Evolutionary conservation across 305 asterid species (phyloP).

Genomic region (Ajuga reptans): DNA sequence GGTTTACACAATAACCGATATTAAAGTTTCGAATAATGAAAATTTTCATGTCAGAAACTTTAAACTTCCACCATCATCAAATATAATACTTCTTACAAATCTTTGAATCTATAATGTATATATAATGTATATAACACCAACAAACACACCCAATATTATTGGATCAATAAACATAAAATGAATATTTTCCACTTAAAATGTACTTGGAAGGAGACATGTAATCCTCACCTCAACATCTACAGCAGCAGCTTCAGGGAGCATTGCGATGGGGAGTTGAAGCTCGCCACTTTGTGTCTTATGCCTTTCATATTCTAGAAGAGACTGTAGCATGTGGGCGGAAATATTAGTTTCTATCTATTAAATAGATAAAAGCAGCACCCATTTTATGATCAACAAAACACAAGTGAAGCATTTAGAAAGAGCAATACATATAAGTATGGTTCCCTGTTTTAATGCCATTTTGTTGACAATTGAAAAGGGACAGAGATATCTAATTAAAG

Average conservation of each 20-base stretch:
- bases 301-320: slow-evolving; percentile 83
- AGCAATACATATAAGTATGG: neutral
- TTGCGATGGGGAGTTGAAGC: slow-evolving; percentile 56
- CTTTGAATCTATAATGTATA: neutral
- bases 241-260: slow-evolving; percentile 61
- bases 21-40: neutral
- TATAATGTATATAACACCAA: neutral
- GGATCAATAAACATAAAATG: neutral
- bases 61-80: slow-evolving; percentile 6
- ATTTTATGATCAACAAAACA: neutral
- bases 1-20: slow-evolving; percentile 7
- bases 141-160: neutral
- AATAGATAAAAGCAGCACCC: neutral
- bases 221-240: slow-evolving; percentile 66
- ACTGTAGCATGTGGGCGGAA: slow-evolving; percentile 35
- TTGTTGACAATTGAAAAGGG: slow-evolving; percentile 17
- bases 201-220: neutral
- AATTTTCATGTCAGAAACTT: neutral
- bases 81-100: neutral
- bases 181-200: neutral
- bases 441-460: slow-evolving; percentile 7
- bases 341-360: neutral
- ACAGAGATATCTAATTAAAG: slow-evolving; percentile 12
- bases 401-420: neutral
- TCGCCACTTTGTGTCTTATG: slow-evolving; percentile 69